Conservation (phyloP, 306 rosid genomes). For the Medicago arabica region DNA sequence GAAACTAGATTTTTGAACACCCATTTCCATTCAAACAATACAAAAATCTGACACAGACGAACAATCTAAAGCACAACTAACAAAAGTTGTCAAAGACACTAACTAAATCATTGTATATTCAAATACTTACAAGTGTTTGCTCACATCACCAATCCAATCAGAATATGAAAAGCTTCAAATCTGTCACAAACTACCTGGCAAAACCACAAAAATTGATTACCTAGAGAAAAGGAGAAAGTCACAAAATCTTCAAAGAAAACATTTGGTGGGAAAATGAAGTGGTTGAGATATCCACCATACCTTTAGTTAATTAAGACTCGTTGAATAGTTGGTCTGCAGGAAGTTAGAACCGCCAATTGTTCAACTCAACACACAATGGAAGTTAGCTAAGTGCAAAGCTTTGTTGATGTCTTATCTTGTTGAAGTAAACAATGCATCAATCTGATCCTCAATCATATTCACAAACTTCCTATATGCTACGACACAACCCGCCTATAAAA, state of each 20-base stretch:
- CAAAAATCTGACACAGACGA: conserved; percentile 57
- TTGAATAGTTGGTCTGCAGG: conserved; percentile 48
- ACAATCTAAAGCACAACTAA: conserved; percentile 57
- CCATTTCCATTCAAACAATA: conserved; percentile 56
- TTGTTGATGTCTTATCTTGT: conserved; percentile 40
- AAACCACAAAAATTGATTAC: conserved; percentile 51
- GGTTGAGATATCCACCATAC: conserved; percentile 46
- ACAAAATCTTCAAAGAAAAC: conserved; percentile 24
- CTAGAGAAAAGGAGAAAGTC: conserved; percentile 44
- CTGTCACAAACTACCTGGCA: conserved; percentile 55
- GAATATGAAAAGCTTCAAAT: conserved; percentile 54
- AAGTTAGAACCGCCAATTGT: conserved; percentile 51
- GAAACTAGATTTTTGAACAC: conserved; percentile 41
- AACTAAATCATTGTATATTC: conserved; percentile 52
- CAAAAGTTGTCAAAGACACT: conserved; percentile 53
- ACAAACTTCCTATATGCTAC: conserved; percentile 53
- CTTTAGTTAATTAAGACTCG: conserved; percentile 49
- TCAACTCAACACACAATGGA: conserved; percentile 45
- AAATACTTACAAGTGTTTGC: conserved; percentile 52
- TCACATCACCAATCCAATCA: conserved; percentile 54
- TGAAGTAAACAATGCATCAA: conserved; percentile 42
- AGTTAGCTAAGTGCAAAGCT: conserved; percentile 45
- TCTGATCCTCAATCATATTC: conserved; percentile 36
- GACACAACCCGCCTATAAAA: conserved; percentile 75
- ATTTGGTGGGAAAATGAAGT: neutral